Conservation (phyloP, 139 green algal species). For the Closterium sp. region DNA sequence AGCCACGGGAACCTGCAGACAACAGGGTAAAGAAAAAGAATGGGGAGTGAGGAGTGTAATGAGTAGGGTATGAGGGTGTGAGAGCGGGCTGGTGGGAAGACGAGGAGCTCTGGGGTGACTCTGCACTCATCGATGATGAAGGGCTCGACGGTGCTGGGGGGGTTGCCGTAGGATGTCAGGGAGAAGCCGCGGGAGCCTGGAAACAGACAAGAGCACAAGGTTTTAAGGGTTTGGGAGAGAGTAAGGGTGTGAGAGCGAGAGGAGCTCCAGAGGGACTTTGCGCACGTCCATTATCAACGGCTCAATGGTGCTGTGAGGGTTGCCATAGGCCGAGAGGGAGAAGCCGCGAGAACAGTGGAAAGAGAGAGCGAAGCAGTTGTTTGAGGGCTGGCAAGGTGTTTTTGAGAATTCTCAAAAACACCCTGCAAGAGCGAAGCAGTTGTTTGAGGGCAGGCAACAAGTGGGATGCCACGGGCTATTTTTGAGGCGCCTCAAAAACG, state of each 20-base stretch:
- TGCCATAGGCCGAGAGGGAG: slow-evolving; percentile 30
- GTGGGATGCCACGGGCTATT: too few relatives aligned
- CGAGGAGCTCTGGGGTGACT: slow-evolving; percentile 34
- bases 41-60: background rate
- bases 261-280: slow-evolving; percentile 43
- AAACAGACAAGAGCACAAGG: background rate
- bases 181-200: slow-evolving; percentile 47
- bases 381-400: background rate
- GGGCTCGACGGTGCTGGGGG: slow-evolving; percentile 51
- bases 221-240: background rate
- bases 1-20: slow-evolving; percentile 35
- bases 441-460: too few relatives aligned
- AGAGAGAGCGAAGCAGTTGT: background rate
- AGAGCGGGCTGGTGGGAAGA: too few relatives aligned
- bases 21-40: background rate
- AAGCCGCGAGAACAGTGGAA: slow-evolving; percentile 32
- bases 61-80: background rate
- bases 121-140: slow-evolving; percentile 51
- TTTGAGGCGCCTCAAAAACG: too few relatives aligned
- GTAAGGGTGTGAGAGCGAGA: background rate
- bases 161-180: slow-evolving; percentile 24
- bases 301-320: slow-evolving; percentile 45
- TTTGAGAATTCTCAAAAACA: background rate
- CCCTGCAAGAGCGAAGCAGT: background rate
- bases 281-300: slow-evolving; percentile 53